Evolutionary conservation across 805 yeast genomes (phyloP).

Genomic region (Zygotorulaspora danielsina): DNA sequence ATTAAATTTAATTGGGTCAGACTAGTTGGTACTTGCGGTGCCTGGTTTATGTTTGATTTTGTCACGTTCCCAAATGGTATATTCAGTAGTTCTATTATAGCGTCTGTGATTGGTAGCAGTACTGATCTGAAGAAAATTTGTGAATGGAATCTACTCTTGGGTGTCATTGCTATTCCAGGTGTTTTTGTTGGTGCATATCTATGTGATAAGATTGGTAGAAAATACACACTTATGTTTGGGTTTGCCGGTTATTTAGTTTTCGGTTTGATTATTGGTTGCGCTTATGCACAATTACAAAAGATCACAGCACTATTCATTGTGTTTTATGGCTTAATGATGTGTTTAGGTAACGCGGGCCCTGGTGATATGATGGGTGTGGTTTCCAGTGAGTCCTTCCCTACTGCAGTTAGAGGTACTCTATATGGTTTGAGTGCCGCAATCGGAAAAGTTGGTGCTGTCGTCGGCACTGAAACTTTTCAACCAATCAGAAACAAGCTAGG

Average conservation of each 20-base stretch:
- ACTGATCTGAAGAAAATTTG: conserved; percentile 52
- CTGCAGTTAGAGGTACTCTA: conserved; percentile 70
- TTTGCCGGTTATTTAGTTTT: conserved; percentile 66
- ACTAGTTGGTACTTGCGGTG: conserved; percentile 63
- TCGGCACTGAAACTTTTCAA: conserved; percentile 66
- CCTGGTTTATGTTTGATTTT: conserved; percentile 80
- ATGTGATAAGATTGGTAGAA: conserved; percentile 64
- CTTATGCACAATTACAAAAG: conserved; percentile 50
- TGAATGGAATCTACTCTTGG: conserved; percentile 69
- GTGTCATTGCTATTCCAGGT: conserved; percentile 68
- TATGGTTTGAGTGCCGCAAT: conserved; percentile 76
- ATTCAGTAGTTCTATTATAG: conserved; percentile 57
- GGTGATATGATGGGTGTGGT: conserved; percentile 70
- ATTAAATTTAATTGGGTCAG: conserved; percentile 65
- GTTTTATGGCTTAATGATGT: conserved; percentile 69
- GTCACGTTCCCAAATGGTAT: conserved; percentile 78
- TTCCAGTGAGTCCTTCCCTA: conserved; percentile 66
- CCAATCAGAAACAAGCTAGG: conserved; percentile 49
- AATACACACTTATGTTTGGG: conserved; percentile 66
- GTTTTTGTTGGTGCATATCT: conserved; percentile 63
- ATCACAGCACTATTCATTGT: conserved; percentile 62
- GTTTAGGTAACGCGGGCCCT: conserved; percentile 72
- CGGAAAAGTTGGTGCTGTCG: conserved; percentile 83
- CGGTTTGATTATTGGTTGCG: conserved; percentile 67
- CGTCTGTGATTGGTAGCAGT: conserved; percentile 43